A percentile compares a stretch with the other conserved stretches of the same genome.
phyloP scores from a whole-genome alignment of 768 basidiomycete species.

The Mycena rosella region DNA sequence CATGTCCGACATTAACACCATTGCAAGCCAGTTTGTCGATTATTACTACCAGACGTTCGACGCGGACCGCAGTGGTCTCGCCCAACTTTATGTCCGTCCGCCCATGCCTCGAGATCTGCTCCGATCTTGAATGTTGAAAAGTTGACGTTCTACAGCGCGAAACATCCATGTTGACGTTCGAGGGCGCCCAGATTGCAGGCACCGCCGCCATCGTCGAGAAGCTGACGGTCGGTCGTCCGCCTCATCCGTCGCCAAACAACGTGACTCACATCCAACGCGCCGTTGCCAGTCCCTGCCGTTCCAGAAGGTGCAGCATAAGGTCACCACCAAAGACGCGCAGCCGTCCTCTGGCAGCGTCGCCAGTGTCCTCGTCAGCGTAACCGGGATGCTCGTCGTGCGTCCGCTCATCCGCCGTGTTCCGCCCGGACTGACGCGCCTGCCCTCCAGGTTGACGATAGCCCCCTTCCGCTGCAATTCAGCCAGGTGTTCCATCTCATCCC shows the following conservation, averaged over 20 bases:
- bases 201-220: conserved; percentile 74
- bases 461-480: conserved; percentile 86
- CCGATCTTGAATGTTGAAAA: conserved; percentile 34
- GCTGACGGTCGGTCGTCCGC: conserved; percentile 51
- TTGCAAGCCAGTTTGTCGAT: conserved; percentile 84
- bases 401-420: conserved; percentile 48
- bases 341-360: conserved; percentile 74
- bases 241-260: not conserved
- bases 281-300: conserved; percentile 73
- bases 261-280: not conserved
- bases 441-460: conserved; percentile 81
- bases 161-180: conserved; percentile 89
- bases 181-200: conserved; percentile 73
- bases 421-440: not conserved
- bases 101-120: conserved; percentile 42
- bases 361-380: conserved; percentile 43
- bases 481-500: conserved; percentile 94
- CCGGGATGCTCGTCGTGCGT: conserved; percentile 70
- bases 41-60: conserved; percentile 92
- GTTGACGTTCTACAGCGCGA: conserved; percentile 67
- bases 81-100: conserved; percentile 81
- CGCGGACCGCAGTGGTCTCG: conserved; percentile 65
- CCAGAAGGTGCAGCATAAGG: conserved; percentile 81
- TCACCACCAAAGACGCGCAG: conserved; percentile 66
- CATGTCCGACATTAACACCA: conserved; percentile 76